Conservation (phyloP, 2,329 filamentous ascomycete genomes). For the Piedraia hortae region DNA sequence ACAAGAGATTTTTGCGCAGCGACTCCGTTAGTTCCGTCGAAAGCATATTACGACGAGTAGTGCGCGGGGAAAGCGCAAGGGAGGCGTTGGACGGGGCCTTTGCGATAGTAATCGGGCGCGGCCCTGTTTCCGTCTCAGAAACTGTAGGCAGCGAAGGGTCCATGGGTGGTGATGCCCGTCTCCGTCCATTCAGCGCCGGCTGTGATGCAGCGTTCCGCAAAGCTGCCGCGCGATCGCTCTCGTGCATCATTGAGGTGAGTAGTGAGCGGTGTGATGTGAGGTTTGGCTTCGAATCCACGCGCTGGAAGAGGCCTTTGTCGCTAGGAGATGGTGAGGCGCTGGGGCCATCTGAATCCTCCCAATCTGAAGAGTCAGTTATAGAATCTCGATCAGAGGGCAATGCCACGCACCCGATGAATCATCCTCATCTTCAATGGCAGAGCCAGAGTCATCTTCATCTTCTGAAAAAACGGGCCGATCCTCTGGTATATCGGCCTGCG, state of each 20-base stretch:
- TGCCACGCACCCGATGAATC: too few species aligned
- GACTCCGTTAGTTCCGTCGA: slow-evolving; percentile 84
- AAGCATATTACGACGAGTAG: slow-evolving; percentile 84
- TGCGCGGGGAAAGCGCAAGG: slow-evolving; percentile 56
- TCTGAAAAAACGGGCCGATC: slow-evolving; percentile 33
- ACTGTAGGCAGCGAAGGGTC: slow-evolving; percentile 27
- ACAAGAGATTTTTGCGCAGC: slow-evolving; percentile 67
- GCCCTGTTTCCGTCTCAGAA: slow-evolving; percentile 5
- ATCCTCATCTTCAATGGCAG: slow-evolving; percentile 53
- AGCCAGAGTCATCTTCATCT: slow-evolving; percentile 31
- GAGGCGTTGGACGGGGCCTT: slow-evolving; percentile 35
- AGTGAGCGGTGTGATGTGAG: slow-evolving; percentile 66
- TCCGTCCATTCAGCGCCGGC: slow-evolving; percentile 26
- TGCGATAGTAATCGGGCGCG: slow-evolving; percentile 42
- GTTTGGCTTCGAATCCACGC: slow-evolving; percentile 68
- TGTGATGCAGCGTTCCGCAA: slow-evolving; percentile 39
- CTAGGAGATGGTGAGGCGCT: slow-evolving; percentile 52
- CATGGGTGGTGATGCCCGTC: slow-evolving; percentile 39
- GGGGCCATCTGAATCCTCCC: slow-evolving; percentile 40
- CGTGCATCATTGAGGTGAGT: slow-evolving; percentile 67
- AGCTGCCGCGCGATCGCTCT: slow-evolving; percentile 42
- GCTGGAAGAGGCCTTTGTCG: slow-evolving; percentile 57
- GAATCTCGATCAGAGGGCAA: too few species aligned
- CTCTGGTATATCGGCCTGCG: slow-evolving; percentile 17
- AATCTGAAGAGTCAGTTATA: slow-evolving; percentile 21